These are phyloP conservation scores for Russula sp. DNA, from an alignment of 768 basidiomycete genomes.

Conservation along the genomic window DNA sequence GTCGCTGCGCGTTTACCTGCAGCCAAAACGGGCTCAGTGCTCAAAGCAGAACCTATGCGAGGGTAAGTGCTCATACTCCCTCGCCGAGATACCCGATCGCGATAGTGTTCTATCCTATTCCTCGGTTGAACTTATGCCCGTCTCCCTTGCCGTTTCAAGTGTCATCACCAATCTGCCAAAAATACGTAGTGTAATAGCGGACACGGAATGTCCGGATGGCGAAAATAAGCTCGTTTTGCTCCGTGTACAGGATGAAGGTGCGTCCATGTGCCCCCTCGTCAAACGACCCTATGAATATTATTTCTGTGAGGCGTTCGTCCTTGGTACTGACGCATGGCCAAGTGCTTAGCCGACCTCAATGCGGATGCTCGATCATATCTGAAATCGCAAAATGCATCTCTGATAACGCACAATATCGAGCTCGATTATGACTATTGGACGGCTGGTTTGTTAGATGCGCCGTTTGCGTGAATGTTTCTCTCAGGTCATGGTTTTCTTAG, in stretches of 20 bases:
- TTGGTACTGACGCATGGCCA: constrained; percentile 8
- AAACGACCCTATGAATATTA: neutral
- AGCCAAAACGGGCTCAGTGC: constrained; percentile 43
- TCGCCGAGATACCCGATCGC: neutral
- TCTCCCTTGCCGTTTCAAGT: constrained; percentile 32
- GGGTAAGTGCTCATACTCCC: constrained; percentile 36
- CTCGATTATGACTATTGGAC: constrained; percentile 87
- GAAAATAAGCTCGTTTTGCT: constrained; percentile 57
- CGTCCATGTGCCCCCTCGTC: constrained; percentile 18
- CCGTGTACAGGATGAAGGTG: constrained; percentile 54
- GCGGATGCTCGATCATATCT: constrained; percentile 49
- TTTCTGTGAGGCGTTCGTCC: neutral
- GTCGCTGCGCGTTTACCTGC: constrained; percentile 61
- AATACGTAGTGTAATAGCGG: constrained; percentile 49
- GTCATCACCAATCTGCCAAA: constrained; percentile 62
- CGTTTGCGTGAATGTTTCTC: neutral
- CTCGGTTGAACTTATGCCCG: neutral
- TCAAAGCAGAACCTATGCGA: constrained; percentile 52
- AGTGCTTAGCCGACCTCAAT: constrained; percentile 62
- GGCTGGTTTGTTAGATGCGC: constrained; percentile 44
- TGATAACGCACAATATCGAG: constrained; percentile 53
- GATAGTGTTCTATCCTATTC: neutral
- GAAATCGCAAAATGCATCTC: constrained; percentile 42
- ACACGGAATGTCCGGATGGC: constrained; percentile 41
- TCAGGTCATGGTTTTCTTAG: constrained; percentile 33